Evolutionary conservation across 768 basidiomycete species (phyloP).

Genomic region (Gloeophyllum trabeum): DNA sequence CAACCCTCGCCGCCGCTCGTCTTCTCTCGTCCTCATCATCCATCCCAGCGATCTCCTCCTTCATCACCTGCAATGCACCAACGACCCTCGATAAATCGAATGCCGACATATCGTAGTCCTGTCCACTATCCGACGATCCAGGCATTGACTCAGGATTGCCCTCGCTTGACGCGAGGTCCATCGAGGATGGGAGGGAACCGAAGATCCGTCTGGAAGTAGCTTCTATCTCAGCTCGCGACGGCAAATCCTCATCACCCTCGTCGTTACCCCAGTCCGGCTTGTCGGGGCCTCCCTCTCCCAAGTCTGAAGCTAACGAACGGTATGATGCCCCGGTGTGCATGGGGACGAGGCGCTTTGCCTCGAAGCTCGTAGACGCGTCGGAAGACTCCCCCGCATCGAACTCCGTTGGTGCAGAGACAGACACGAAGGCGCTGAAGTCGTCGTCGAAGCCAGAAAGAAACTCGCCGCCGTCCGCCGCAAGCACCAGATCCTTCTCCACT

Average conservation of each 20-base stretch:
- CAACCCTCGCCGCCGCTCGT: slow-evolving; percentile 60
- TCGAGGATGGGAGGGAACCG: slow-evolving; percentile 4
- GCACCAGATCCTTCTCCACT: neutral
- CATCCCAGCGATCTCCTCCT: slow-evolving; percentile 64
- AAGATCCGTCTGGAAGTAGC: slow-evolving; percentile 20
- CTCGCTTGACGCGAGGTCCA: neutral
- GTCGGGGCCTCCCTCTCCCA: too few species aligned
- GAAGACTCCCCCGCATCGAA: slow-evolving; percentile 10
- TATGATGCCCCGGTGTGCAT: slow-evolving; percentile 25
- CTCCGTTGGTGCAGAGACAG: slow-evolving; percentile 45
- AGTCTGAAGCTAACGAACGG: slow-evolving; percentile 43
- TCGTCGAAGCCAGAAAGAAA: slow-evolving; percentile 47
- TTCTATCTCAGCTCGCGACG: slow-evolving; percentile 18
- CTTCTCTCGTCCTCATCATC: slow-evolving; percentile 49
- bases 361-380: slow-evolving; percentile 1
- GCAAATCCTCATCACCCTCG: slow-evolving; percentile 16
- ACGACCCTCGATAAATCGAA: slow-evolving; percentile 59
- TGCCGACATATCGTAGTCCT: neutral
- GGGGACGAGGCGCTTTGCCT: slow-evolving; percentile 11
- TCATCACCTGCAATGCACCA: slow-evolving; percentile 53
- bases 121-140: neutral
- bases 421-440: slow-evolving; percentile 58
- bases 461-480: neutral
- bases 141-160: neutral
- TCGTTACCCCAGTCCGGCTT: slow-evolving; percentile 48